These are phyloP conservation scores for Trichoderma simmonsii DNA, from an alignment of 2,329 filamentous ascomycete genomes.

Conservation along the genomic window DNA sequence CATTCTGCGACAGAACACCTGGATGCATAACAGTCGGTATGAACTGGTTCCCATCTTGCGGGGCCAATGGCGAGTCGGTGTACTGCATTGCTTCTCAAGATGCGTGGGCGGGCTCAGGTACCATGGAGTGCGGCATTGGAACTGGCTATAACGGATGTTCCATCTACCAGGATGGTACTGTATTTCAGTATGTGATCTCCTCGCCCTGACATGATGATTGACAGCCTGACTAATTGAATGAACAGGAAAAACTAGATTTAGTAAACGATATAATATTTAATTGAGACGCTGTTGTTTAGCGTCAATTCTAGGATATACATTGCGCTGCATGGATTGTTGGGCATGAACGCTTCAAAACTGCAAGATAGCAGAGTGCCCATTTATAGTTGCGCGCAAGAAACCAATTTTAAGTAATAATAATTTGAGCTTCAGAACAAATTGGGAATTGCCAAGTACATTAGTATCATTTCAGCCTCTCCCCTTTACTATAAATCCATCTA, in stretches of 20 bases:
- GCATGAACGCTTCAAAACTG: background rate
- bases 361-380: background rate
- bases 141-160: background rate
- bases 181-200: background rate
- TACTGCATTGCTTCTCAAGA: conserved; percentile 7
- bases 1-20: background rate
- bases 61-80: background rate
- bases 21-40: conserved; percentile 4
- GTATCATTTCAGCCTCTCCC: background rate
- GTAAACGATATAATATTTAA: background rate
- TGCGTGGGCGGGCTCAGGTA: background rate
- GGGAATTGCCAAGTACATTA: background rate
- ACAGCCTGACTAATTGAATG: background rate
- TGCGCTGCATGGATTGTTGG: background rate
- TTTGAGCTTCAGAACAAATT: background rate
- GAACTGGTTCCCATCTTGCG: conserved; percentile 5
- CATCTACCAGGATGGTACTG: conserved; percentile 10
- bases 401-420: background rate
- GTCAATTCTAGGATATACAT: background rate
- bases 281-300: background rate
- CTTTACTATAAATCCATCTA: background rate
- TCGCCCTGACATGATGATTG: background rate
- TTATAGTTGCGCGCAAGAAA: background rate
- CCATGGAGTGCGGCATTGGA: conserved; percentile 8
- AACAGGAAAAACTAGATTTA: background rate